Evolutionary conservation across 805 yeast genomes (phyloP), one percentile per base, ranked within the genome.

Genomic region (Saccharomycopsis fibuligera): DNA sequence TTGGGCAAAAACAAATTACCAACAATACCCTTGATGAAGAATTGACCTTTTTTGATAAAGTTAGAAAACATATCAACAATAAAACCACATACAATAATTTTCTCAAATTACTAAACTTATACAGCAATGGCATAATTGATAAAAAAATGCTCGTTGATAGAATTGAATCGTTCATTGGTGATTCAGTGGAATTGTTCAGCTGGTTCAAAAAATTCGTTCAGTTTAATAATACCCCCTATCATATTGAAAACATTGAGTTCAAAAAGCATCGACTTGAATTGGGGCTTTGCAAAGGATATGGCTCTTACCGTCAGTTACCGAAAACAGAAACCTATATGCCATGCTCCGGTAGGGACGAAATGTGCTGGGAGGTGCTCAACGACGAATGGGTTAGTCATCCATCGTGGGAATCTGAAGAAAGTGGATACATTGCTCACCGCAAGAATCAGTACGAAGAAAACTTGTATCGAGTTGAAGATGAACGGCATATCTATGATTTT

Each of bases 401-500:
- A 21, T 95, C 96, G n/a, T 93, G 99, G 99, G 99, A 98, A 3
- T 91, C 98, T 0, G 99, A 93, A 65, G 99, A 93, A 65, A 86
- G 96, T 10, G 99, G 99, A 0, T 93, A 91, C 60, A 90, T 93
- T 62, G 96, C 99, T n/a, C 99, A 93, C 65, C 79, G 98, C 56
- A 93, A 93, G 67, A 93, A 93, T 63, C 99, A 93, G 68, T 93
- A 91, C 63, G 99, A 93, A 66, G 99, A 93, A 64, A 86, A 93
- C 44, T 68, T 93, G 47, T 90, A 89, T 70, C 83, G 95, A 63
- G 87, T 90, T 50, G 99, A 93, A 66, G 99, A 93, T 64, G 99
- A 93, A 68, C 81, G 99, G 62, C 96, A 90, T 57, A 99, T 93
- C 65, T 93, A 90, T 64, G 99, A 93, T 63, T 90, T 80, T 61